These are phyloP conservation scores for Lagerstroemia speciosa DNA, from an alignment of 345 rosid species.

Conservation along the genomic window DNA sequence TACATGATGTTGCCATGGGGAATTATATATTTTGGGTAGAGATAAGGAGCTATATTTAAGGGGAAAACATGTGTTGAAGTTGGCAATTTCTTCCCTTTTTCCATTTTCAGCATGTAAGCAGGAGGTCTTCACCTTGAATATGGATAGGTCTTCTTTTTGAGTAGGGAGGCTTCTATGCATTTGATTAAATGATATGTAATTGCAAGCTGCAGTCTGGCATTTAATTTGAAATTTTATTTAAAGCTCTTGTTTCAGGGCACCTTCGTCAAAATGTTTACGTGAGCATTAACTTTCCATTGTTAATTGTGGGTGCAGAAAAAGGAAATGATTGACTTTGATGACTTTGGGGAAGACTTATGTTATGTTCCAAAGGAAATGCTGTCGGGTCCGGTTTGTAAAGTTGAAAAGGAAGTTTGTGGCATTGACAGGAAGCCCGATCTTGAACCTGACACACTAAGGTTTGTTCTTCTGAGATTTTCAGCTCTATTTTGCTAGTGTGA, in stretches of 20 bases:
- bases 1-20: neutral
- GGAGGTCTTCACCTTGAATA: neutral
- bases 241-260: neutral
- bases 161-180: neutral
- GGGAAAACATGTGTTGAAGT: neutral
- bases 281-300: neutral
- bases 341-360: conserved; percentile 40
- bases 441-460: neutral
- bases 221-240: neutral
- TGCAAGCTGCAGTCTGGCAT: neutral
- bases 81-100: neutral
- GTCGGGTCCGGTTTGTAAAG: conserved; percentile 18
- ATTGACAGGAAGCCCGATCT: neutral
- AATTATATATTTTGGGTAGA: no score
- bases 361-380: conserved; percentile 16
- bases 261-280: neutral
- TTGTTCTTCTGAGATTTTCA: neutral
- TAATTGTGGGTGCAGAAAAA: conserved; percentile 18
- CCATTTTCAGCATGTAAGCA: neutral
- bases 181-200: neutral
- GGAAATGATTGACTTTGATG: conserved; percentile 28
- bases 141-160: neutral
- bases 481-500: neutral
- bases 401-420: conserved; percentile 9
- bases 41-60: neutral